Evolutionary conservation across 169 alveolate species (phyloP).

Genomic region (Eimeria praecox): DNA sequence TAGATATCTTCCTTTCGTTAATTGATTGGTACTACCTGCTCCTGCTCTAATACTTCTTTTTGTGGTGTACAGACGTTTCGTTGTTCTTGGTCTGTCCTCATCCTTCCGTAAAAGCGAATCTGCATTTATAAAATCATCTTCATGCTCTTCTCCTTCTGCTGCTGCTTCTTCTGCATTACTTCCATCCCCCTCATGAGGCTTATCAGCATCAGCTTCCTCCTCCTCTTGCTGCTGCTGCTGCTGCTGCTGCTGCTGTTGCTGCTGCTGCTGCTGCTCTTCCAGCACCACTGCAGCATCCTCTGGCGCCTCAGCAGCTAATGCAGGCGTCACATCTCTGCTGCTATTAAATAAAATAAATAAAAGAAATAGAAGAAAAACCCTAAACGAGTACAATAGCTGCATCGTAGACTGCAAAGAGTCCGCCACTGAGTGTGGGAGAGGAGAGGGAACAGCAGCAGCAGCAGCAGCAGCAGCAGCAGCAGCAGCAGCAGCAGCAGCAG

Average conservation of each 20-base stretch:
- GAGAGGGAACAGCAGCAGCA: too few species aligned
- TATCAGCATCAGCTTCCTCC: too few species aligned
- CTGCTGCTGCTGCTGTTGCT: not conserved
- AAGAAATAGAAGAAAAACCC: too few species aligned
- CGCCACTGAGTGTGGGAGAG: too few species aligned
- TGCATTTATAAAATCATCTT: not conserved
- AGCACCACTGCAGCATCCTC: not conserved
- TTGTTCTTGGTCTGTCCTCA: not conserved
- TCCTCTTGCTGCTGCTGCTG: not conserved
- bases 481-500: not conserved
- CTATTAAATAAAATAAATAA: too few species aligned
- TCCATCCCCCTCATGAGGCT: too few species aligned
- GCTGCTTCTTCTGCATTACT: too few species aligned
- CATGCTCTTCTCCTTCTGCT: not conserved
- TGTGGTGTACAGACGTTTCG: constrained; percentile 42
- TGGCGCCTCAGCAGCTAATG: not conserved
- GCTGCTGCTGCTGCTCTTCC: not conserved
- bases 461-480: too few species aligned
- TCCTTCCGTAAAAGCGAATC: not conserved
- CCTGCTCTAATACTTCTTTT: not conserved
- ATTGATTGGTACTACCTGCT: not conserved
- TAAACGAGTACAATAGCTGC: not conserved
- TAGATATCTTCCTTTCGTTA: not conserved
- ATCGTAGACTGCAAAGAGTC: not conserved
- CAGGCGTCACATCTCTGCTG: not conserved